Evolutionary conservation across 2,329 filamentous ascomycete species (phyloP), one percentile per base, ranked within the genome.

Genomic region (Coniochaeta hoffmannii): DNA sequence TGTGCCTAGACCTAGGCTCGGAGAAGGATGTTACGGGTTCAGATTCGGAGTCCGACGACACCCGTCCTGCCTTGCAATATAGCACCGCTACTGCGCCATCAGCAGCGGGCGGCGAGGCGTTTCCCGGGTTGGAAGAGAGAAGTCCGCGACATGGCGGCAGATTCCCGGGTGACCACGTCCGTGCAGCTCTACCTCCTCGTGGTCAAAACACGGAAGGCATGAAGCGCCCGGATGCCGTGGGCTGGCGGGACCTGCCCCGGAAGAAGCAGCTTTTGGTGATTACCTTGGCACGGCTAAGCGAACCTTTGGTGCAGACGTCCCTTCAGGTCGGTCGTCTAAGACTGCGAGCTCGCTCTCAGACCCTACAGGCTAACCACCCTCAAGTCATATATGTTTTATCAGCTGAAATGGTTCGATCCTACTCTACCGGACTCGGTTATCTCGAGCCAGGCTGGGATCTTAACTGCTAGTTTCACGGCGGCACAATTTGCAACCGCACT

Each of bases 401-500:
- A 94, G 68, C 80, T 96, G n/a, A 85, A 83, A 62, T 93, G 86
- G 57, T 93, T 96, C 63, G 73, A 81, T 56, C 72, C 76, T 0
- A 69, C 64, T 10, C 71, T 82, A 14, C 70, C 81, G 0, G 74
- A 79, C 61, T 78, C 88, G 24, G 83, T 80, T 1, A 91, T 96
- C 61, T 83, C 90, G 0, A 78, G 80, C 19, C 90, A 94, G 67
- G 88, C 88, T 1, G 90, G 90, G 36, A 73, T 95, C 2, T 75
- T 96, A 24, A 84, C 89, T 50, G 89, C 87, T 12, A 85, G 85
- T 36, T 96, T 96, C 66, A 92, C 88, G 0, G 87, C 85, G 0
- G 86, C 88, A 0, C 90, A 96, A 67, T 93, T 93, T 64, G 66
- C 89, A 22, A 95, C 90, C 1, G 89, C 89, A 2, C 85, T 96